Evolutionary conservation across 2,329 filamentous ascomycete species (phyloP).

Genomic region (Aspergillus sp.): DNA sequence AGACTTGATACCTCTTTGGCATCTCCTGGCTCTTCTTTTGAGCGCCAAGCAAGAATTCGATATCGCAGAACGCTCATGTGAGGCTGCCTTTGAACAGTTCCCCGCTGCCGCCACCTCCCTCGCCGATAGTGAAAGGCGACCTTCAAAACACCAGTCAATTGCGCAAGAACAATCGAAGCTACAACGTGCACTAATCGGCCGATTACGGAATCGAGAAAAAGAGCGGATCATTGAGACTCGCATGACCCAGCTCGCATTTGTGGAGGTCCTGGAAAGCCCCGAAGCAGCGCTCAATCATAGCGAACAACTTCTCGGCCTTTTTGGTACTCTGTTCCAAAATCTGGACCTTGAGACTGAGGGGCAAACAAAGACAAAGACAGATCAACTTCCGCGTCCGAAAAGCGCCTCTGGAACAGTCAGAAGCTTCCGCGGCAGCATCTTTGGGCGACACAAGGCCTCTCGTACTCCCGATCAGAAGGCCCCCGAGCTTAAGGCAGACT

Average conservation of each 20-base stretch:
- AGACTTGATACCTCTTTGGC: constrained; percentile 81
- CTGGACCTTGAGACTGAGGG: constrained; percentile 47
- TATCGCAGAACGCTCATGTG: constrained; percentile 80
- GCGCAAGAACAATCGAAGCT: constrained; percentile 24
- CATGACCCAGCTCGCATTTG: constrained; percentile 86
- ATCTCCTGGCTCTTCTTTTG: constrained; percentile 82
- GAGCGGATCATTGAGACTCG: constrained; percentile 90
- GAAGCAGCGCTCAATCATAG: constrained; percentile 86
- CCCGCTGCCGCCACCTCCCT: constrained; percentile 72
- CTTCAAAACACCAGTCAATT: constrained; percentile 31
- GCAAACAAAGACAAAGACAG: constrained; percentile 25
- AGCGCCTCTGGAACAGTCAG: constrained; percentile 72
- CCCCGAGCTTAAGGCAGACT: constrained; percentile 35
- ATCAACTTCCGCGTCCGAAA: constrained; percentile 63
- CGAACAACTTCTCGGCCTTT: constrained; percentile 81
- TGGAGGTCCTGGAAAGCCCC: constrained; percentile 82
- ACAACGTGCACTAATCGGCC: constrained; percentile 66
- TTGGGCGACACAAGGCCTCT: constrained; percentile 64
- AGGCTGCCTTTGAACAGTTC: constrained; percentile 90
- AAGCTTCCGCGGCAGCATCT: constrained; percentile 75
- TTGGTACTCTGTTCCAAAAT: constrained; percentile 77
- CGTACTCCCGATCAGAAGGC: constrained; percentile 50
- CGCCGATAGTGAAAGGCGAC: constrained; percentile 59
- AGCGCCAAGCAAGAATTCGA: constrained; percentile 85
- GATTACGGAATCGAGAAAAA: constrained; percentile 83